These are phyloP conservation scores for Daldinia decipiens DNA, from an alignment of 495 filamentous ascomycete genomes.

Conservation along the genomic window DNA sequence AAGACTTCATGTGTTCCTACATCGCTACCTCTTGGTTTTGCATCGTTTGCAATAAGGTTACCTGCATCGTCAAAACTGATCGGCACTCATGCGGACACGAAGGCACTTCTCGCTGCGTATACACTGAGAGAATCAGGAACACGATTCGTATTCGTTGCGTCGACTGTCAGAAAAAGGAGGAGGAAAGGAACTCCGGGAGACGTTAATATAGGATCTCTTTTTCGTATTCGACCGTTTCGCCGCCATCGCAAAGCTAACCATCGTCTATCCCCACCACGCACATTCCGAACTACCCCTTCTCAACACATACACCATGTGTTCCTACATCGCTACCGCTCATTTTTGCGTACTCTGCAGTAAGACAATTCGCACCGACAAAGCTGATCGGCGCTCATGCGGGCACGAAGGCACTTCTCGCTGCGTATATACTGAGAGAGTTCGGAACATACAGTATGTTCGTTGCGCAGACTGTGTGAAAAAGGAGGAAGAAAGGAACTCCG, in stretches of 20 bases:
- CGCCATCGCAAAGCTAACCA: too few relatives aligned
- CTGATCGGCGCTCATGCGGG: neutral
- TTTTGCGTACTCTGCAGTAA: too few relatives aligned
- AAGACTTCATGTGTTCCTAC: neutral
- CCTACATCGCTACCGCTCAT: too few relatives aligned
- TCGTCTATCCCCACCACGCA: neutral
- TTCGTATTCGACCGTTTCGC: too few relatives aligned
- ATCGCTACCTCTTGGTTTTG: too few relatives aligned
- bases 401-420: neutral
- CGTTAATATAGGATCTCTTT: neutral
- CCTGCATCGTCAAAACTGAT: neutral
- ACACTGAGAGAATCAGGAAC: neutral
- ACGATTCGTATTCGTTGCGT: neutral
- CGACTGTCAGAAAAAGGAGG: neutral
- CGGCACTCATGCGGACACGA: neutral
- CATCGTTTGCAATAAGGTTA: neutral
- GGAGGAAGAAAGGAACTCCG: neutral
- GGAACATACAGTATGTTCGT: neutral
- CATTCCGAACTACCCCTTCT: neutral
- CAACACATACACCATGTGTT: too few relatives aligned
- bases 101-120: neutral
- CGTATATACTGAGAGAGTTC: neutral
- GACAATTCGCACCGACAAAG: neutral
- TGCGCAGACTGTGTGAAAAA: neutral
- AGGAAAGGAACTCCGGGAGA: neutral